Conservation (phyloP, 176 grass and related monocot species). For the Pharus latifolius region DNA sequence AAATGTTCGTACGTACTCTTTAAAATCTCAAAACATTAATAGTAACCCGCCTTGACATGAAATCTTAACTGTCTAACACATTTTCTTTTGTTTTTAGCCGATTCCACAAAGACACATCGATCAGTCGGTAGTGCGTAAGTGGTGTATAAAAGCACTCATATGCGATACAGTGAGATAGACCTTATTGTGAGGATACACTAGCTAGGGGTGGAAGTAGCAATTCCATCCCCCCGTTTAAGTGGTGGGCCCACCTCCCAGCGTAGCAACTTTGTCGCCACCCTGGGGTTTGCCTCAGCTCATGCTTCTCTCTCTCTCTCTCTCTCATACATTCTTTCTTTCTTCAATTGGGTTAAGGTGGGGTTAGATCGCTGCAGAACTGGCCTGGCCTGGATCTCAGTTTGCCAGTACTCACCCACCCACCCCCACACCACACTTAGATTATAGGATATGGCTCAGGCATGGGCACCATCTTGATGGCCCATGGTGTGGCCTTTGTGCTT, state of each 20-base stretch:
- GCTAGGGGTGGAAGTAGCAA: not conserved
- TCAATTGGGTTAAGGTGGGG: slow-evolving; percentile 15
- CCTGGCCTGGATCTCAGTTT: not conserved
- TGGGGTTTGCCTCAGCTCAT: not conserved
- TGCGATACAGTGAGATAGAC: too few relatives aligned
- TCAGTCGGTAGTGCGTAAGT: too few relatives aligned
- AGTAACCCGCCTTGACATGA: too few relatives aligned
- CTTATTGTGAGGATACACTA: too few relatives aligned
- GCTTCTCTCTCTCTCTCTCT: not conserved
- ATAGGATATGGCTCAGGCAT: not conserved
- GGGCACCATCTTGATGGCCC: slow-evolving; percentile 1
- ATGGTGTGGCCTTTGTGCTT: not conserved
- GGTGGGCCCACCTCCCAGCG: not conserved
- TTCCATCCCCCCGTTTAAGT: not conserved
- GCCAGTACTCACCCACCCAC: not conserved
- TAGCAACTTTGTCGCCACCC: slow-evolving; percentile 11
- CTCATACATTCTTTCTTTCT: not conserved
- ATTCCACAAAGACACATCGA: too few relatives aligned
- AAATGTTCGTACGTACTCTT: too few relatives aligned
- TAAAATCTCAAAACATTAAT: too few relatives aligned
- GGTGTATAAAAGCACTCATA: too few relatives aligned
- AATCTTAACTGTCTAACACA: too few relatives aligned
- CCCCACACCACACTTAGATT: not conserved
- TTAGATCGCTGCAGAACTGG: slow-evolving; percentile 5
- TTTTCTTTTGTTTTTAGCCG: too few relatives aligned